Percentiles rank a stretch among this genome's conserved stretches.
Evolutionary conservation across 441 rosid species (phyloP).

Genomic region (Biscutella laevigata): DNA sequence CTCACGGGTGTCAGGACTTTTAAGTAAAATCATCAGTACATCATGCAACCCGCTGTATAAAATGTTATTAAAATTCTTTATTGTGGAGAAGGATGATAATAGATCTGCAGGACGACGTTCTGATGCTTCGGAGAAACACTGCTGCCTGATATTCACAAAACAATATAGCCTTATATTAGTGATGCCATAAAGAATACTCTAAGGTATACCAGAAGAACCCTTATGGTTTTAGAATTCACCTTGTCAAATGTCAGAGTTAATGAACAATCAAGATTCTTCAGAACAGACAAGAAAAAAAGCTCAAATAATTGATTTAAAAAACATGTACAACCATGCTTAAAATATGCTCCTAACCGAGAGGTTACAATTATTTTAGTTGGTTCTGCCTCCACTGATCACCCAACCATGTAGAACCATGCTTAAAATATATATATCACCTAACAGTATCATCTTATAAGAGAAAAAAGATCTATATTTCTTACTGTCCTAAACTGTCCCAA

Average conservation of each 20-base stretch:
- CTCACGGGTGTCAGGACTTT: slow-evolving; percentile 64
- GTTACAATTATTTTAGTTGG: neutral
- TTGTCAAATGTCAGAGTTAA: neutral
- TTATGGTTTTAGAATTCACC: neutral
- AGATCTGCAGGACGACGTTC: slow-evolving; percentile 73
- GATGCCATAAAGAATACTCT: neutral
- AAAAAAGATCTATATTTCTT: neutral
- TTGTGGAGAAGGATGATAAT: slow-evolving; percentile 72
- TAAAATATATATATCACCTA: neutral
- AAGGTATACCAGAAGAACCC: neutral
- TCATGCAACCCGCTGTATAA: slow-evolving; percentile 63
- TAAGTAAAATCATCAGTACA: slow-evolving; percentile 62
- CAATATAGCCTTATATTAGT: neutral
- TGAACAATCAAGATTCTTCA: neutral
- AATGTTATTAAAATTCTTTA: slow-evolving; percentile 63
- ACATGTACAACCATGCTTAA: no score
- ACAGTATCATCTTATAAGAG: neutral
- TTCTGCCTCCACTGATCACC: neutral
- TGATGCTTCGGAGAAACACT: slow-evolving; percentile 82
- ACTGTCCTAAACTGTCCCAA: neutral
- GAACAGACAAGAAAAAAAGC: neutral
- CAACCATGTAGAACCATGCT: neutral
- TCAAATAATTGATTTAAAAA: neutral
- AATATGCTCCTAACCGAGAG: neutral
- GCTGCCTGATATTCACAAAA: slow-evolving; percentile 53